These are phyloP conservation scores for Rhexocercosporidium sp. DNA, from an alignment of 2,329 filamentous ascomycete species.

Conservation along the genomic window DNA sequence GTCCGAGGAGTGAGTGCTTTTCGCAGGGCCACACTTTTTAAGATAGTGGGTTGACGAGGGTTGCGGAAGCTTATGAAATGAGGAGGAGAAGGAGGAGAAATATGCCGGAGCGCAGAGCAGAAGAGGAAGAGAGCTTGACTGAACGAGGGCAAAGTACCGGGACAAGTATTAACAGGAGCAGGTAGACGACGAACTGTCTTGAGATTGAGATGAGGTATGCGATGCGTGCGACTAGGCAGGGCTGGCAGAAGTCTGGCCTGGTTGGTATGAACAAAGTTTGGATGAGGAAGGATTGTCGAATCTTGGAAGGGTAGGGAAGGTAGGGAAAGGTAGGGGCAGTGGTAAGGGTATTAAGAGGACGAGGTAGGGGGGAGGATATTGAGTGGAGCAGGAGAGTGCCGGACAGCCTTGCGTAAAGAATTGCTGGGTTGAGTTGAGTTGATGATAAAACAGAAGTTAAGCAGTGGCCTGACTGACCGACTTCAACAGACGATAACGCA, in stretches of 20 bases:
- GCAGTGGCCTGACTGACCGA: constrained; percentile 22
- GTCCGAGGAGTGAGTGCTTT: constrained; percentile 40
- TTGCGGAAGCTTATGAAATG: constrained; percentile 31
- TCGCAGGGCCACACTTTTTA: constrained; percentile 33
- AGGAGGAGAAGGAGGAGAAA: constrained; percentile 19
- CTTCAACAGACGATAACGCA: constrained; percentile 35
- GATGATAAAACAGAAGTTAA: constrained; percentile 24
- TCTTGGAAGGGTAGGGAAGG: constrained; percentile 20
- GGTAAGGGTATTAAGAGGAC: constrained; percentile 12
- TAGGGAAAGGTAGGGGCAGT: constrained; percentile 3
- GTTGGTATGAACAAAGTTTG: constrained; percentile 7
- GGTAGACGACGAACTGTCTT: constrained; percentile 10
- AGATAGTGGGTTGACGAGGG: constrained; percentile 40
- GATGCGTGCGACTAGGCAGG: constrained; percentile 23
- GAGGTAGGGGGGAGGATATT: constrained; percentile 17
- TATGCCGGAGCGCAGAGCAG: constrained; percentile 34
- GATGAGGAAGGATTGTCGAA: constrained; percentile 32
- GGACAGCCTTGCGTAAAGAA: constrained; percentile 22
- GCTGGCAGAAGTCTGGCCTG: not conserved
- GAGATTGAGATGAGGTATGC: constrained; percentile 22
- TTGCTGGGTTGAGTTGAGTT: not conserved
- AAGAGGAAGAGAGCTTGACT: constrained; percentile 36
- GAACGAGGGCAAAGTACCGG: constrained; percentile 39
- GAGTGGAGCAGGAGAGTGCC: constrained; percentile 9
- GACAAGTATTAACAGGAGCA: constrained; percentile 18